Evolutionary conservation across 1,284 basidiomycete species (phyloP).

Genomic region (Coriolopsis trogii): DNA sequence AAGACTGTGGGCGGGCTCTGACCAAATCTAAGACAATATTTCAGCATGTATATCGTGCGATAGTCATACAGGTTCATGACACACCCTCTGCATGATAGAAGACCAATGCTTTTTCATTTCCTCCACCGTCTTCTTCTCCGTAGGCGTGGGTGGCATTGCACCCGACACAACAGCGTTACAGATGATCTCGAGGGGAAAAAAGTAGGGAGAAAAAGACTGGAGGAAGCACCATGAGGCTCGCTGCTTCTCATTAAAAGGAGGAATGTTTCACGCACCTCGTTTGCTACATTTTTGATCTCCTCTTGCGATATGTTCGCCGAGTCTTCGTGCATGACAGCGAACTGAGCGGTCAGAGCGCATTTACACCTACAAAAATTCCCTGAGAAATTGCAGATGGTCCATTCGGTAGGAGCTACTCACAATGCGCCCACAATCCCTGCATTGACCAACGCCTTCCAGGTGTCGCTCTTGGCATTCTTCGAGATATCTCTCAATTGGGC

Average conservation of each 20-base stretch:
- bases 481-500: not conserved
- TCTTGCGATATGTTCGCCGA: not conserved
- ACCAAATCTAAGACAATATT: conserved; percentile 2
- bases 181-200: conserved; percentile 6
- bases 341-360: conserved; percentile 4
- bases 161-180: conserved; percentile 1
- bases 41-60: not conserved
- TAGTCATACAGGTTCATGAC: not conserved
- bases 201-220: conserved; percentile 3
- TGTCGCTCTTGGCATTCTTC: not conserved
- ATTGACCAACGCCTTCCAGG: not conserved
- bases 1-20: conserved; percentile 3
- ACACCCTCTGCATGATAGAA: conserved; percentile 2
- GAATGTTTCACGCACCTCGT: not conserved
- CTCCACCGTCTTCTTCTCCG: conserved; percentile 3
- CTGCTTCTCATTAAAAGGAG: not conserved
- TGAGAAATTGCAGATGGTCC: too few species aligned
- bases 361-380: conserved; percentile 10
- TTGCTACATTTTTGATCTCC: not conserved
- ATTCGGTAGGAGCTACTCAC: not conserved
- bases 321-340: not conserved
- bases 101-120: conserved; percentile 10
- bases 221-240: too few species aligned
- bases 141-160: not conserved
- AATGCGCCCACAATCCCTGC: conserved; percentile 1